These are phyloP conservation scores for Melampsora abietis-canadensis DNA, from an alignment of 1,284 basidiomycete genomes.

Conservation along the genomic window DNA sequence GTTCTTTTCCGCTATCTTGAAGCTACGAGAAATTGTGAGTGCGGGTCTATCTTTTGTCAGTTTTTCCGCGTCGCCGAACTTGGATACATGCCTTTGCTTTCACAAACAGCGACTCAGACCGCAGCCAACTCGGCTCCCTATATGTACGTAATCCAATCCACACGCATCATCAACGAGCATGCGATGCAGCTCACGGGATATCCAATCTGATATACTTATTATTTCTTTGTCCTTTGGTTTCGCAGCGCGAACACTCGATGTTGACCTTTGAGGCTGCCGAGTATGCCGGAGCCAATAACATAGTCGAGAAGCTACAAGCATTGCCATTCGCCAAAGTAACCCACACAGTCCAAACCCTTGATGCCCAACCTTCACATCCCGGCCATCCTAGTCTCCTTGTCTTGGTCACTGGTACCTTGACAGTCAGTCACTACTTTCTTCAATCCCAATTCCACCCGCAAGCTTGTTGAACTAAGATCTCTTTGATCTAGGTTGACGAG, in stretches of 20 bases:
- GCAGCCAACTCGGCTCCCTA: conserved; percentile 51
- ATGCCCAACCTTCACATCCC: conserved; percentile 79
- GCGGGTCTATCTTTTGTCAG: no score
- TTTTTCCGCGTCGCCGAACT: not conserved
- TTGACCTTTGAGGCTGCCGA: conserved; percentile 76
- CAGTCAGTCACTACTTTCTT: conserved; percentile 11
- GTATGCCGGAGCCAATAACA: conserved; percentile 62
- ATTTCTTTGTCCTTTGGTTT: not conserved
- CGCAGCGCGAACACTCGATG: conserved; percentile 73
- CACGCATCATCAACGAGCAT: not conserved
- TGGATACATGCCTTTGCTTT: not conserved
- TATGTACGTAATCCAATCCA: conserved; percentile 47
- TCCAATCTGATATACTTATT: not conserved
- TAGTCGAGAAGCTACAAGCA: conserved; percentile 78
- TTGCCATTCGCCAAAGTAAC: conserved; percentile 77
- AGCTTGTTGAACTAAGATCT: not conserved
- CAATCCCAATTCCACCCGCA: not conserved
- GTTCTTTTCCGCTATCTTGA: not conserved
- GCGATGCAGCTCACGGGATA: not conserved
- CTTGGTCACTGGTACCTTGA: conserved; percentile 77
- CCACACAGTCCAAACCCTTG: conserved; percentile 78
- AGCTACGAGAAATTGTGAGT: not conserved
- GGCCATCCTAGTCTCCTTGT: conserved; percentile 70
- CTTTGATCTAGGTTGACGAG: conserved; percentile 67
- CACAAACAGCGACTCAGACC: conserved; percentile 49